Evolutionary conservation across 2,329 filamentous ascomycete species (phyloP).

Genomic region (Fusarium setosum): DNA sequence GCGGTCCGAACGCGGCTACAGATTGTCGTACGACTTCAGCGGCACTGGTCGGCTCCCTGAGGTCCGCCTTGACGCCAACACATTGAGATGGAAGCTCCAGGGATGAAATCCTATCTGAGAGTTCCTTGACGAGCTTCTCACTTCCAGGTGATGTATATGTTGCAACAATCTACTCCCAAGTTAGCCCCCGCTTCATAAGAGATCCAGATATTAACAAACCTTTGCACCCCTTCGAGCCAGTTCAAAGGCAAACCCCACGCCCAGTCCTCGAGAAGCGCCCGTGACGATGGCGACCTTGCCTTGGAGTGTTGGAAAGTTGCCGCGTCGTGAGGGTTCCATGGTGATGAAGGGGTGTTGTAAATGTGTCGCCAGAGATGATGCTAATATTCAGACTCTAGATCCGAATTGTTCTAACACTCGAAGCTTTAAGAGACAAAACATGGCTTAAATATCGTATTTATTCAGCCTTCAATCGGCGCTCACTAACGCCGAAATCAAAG

Average conservation of each 20-base stretch:
- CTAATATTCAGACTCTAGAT: too few relatives aligned
- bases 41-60: conserved; percentile 1
- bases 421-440: too few relatives aligned
- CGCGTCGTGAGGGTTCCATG: conserved; percentile 2
- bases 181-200: neutral
- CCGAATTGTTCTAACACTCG: too few relatives aligned
- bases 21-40: conserved; percentile 4
- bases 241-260: conserved; percentile 22
- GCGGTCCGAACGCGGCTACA: conserved; percentile 1
- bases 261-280: conserved; percentile 27
- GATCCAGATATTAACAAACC: neutral
- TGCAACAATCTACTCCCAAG: conserved; percentile 3
- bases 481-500: too few relatives aligned
- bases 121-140: conserved; percentile 5
- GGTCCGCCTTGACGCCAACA: conserved; percentile 13
- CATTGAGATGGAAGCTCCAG: conserved; percentile 13
- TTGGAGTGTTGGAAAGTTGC: conserved; percentile 18
- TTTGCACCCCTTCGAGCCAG: conserved; percentile 27
- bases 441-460: too few relatives aligned
- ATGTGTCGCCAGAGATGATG: too few relatives aligned
- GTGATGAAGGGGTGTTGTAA: too few relatives aligned
- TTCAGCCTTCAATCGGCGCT: too few relatives aligned
- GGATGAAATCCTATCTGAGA: conserved; percentile 11
- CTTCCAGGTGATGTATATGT: conserved; percentile 28
- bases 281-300: conserved; percentile 28